Evolutionary conservation across 306 rosid genomes (phyloP).

Genomic region (Vigna reflexopilosa): DNA sequence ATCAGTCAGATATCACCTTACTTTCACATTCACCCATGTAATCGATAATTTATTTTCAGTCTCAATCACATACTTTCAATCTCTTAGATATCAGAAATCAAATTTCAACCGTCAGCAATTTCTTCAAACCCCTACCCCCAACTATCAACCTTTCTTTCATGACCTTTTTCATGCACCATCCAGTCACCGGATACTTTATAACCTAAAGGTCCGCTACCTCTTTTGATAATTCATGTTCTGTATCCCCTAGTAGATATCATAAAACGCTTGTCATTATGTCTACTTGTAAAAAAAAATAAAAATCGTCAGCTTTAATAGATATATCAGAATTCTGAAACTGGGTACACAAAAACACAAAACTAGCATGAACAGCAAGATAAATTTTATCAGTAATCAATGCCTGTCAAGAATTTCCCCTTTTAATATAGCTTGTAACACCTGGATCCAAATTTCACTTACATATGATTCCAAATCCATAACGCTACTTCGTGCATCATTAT

Average conservation of each 20-base stretch:
- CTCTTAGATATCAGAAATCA: slow-evolving; percentile 29
- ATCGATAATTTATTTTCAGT: slow-evolving; percentile 2
- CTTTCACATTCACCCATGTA: not conserved
- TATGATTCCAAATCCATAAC: slow-evolving; percentile 1
- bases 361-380: slow-evolving; percentile 4
- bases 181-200: slow-evolving; percentile 20
- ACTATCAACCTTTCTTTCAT: not conserved
- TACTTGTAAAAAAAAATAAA: not conserved
- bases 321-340: slow-evolving; percentile 11
- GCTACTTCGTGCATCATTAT: too few relatives aligned
- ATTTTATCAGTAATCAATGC: not conserved
- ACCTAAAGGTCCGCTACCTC: not conserved
- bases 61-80: slow-evolving; percentile 14
- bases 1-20: slow-evolving; percentile 2
- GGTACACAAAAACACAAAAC: slow-evolving; percentile 9
- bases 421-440: not conserved
- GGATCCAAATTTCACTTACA: slow-evolving; percentile 23
- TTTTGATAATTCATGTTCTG: slow-evolving; percentile 23
- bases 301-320: slow-evolving; percentile 8
- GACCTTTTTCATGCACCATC: not conserved
- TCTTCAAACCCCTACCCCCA: slow-evolving; percentile 13
- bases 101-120: slow-evolving; percentile 25
- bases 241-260: not conserved
- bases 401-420: not conserved
- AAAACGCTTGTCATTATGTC: slow-evolving; percentile 10